Conservation (phyloP, 2,329 filamentous ascomycete genomes). For the Calonectria honghensis region DNA sequence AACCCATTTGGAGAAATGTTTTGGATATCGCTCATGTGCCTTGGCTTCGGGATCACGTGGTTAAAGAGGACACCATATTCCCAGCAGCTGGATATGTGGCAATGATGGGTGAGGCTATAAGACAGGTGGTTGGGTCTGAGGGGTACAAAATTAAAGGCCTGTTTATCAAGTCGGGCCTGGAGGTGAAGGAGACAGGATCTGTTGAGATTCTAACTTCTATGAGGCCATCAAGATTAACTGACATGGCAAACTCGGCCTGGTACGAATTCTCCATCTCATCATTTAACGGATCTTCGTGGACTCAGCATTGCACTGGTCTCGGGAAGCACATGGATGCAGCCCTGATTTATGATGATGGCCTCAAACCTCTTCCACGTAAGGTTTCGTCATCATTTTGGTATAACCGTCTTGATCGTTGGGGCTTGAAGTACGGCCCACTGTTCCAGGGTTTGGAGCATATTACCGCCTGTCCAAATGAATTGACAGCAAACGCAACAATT, state of each 20-base stretch:
- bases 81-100: slow-evolving; percentile 62
- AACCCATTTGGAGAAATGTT: slow-evolving; percentile 49
- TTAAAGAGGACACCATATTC: slow-evolving; percentile 65
- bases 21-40: slow-evolving; percentile 52
- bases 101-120: slow-evolving; percentile 54
- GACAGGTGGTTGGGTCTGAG: slow-evolving; percentile 47
- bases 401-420: neutral
- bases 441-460: slow-evolving; percentile 4
- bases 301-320: slow-evolving; percentile 47
- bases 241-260: slow-evolving; percentile 51
- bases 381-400: neutral
- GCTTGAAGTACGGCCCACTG: slow-evolving; percentile 5
- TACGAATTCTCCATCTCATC: slow-evolving; percentile 58
- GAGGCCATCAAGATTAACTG: slow-evolving; percentile 50
- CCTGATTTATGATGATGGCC: neutral
- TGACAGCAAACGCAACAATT: slow-evolving; percentile 8
- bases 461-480: neutral
- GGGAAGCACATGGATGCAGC: neutral
- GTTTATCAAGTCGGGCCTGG: slow-evolving; percentile 53
- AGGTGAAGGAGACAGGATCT: slow-evolving; percentile 47
- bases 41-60: slow-evolving; percentile 66
- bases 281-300: slow-evolving; percentile 48
- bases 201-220: slow-evolving; percentile 59
- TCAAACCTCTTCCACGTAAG: neutral
- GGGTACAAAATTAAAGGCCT: slow-evolving; percentile 42